phyloP scores from a whole-genome alignment of 2,329 filamentous ascomycete species.

The Fusarium secorum region DNA sequence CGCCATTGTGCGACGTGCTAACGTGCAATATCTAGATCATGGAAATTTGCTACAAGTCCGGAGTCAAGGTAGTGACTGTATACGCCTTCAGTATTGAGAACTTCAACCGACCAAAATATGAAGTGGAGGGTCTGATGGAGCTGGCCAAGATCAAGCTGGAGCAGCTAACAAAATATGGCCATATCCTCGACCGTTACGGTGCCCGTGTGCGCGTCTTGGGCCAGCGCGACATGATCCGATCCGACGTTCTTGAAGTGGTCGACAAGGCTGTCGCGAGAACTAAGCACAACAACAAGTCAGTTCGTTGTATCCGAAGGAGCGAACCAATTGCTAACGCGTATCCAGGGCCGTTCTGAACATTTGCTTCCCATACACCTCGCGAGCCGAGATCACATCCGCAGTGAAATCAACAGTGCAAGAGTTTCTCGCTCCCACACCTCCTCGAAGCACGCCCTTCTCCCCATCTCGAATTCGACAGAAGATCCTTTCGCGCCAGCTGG shows the following conservation, averaged over 20 bases:
- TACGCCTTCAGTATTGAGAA: slow-evolving; percentile 99
- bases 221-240: slow-evolving; percentile 81
- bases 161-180: slow-evolving; percentile 91
- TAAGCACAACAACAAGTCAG: slow-evolving; percentile 80
- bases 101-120: slow-evolving; percentile 95
- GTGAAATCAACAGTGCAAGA: slow-evolving; percentile 88
- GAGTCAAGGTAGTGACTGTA: slow-evolving; percentile 95
- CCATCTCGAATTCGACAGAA: slow-evolving; percentile 87
- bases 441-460: slow-evolving; percentile 78
- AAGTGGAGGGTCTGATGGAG: slow-evolving; percentile 96
- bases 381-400: slow-evolving; percentile 92
- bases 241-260: slow-evolving; percentile 88
- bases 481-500: slow-evolving; percentile 74
- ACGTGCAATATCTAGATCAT: slow-evolving; percentile 69
- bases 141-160: slow-evolving; percentile 95
- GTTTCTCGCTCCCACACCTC: slow-evolving; percentile 76
- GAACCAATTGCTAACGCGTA: slow-evolving; percentile 13
- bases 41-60: slow-evolving; percentile 97
- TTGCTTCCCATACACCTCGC: slow-evolving; percentile 96
- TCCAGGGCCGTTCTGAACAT: slow-evolving; percentile 77
- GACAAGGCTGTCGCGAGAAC: slow-evolving; percentile 88
- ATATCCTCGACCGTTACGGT: slow-evolving; percentile 90
- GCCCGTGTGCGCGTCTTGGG: slow-evolving; percentile 87
- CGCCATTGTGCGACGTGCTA: background rate
- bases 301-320: background rate